Conservation (phyloP, 2,329 filamentous ascomycete genomes). For the Alternaria metachromatica region DNA sequence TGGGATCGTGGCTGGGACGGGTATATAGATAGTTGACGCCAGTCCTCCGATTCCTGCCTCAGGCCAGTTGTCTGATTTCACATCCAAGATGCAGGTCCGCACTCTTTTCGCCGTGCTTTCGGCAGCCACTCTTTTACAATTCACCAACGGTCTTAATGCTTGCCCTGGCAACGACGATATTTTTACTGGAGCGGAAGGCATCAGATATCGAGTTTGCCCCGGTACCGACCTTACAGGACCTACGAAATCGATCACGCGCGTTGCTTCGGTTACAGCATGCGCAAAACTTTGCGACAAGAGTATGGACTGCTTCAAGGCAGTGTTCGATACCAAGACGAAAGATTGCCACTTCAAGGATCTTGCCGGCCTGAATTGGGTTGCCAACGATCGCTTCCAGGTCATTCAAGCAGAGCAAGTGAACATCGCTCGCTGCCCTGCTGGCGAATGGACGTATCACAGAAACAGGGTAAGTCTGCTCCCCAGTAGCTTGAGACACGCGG, state of each 20-base stretch:
- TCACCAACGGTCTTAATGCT: constrained; percentile 24
- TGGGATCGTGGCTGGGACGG: constrained; percentile 1
- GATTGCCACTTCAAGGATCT: constrained; percentile 32
- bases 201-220: constrained; percentile 30
- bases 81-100: constrained; percentile 22
- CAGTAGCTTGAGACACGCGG: neutral
- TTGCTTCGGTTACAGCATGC: constrained; percentile 28
- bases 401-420: constrained; percentile 34
- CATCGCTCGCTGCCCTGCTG: constrained; percentile 31
- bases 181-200: constrained; percentile 24
- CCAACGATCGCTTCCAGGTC: constrained; percentile 25
- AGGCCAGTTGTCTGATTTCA: constrained; percentile 11
- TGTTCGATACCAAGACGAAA: constrained; percentile 28
- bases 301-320: constrained; percentile 35
- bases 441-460: constrained; percentile 23
- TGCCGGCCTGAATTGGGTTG: constrained; percentile 26
- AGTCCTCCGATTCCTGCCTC: neutral
- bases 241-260: constrained; percentile 17
- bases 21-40: constrained; percentile 9
- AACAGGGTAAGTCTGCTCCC: constrained; percentile 20
- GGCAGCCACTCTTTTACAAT: constrained; percentile 22
- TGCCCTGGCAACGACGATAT: constrained; percentile 28
- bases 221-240: constrained; percentile 26
- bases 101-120: constrained; percentile 20
- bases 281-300: constrained; percentile 27